Percentiles rank a stretch among this genome's conserved stretches.
Conservation (phyloP, 2,329 filamentous ascomycete species). For the Phoma sp. region DNA sequence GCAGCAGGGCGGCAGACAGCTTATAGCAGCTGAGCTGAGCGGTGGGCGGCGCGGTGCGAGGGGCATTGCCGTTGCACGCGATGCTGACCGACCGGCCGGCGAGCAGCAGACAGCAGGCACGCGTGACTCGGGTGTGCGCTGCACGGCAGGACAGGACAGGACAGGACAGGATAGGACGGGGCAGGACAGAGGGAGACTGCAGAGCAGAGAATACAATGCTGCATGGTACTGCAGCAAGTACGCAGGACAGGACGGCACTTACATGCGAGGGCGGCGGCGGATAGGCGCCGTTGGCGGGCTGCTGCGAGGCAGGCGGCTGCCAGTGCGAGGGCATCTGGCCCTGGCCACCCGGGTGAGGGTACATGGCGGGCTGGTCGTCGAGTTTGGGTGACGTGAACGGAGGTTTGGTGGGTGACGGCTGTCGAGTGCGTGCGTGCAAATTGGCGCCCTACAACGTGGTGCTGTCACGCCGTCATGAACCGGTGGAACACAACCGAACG, state of each 20-base stretch:
- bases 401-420: slow-evolving; percentile 1
- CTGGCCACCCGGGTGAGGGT: slow-evolving; percentile 45
- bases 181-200: neutral
- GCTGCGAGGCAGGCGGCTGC: slow-evolving; percentile 42
- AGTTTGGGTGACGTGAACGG: neutral
- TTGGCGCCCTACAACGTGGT: slow-evolving; percentile 29
- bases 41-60: neutral
- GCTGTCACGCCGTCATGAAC: slow-evolving; percentile 38
- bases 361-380: slow-evolving; percentile 30
- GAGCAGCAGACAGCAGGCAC: neutral
- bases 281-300: slow-evolving; percentile 46
- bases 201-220: neutral
- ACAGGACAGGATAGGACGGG: neutral
- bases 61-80: slow-evolving; percentile 2
- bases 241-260: slow-evolving; percentile 24
- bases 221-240: neutral
- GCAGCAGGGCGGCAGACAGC: neutral
- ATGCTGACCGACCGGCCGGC: neutral
- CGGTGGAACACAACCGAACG: slow-evolving; percentile 21
- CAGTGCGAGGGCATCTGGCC: slow-evolving; percentile 48
- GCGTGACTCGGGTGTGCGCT: neutral
- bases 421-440: slow-evolving; percentile 1
- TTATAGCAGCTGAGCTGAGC: slow-evolving; percentile 11
- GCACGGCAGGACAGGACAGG: neutral
- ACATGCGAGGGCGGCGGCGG: slow-evolving; percentile 43